A percentile compares a stretch with the other conserved stretches of the same genome.
phyloP scores from a whole-genome alignment of 306 rosid genomes.

The Pterocarpus santalinus region DNA sequence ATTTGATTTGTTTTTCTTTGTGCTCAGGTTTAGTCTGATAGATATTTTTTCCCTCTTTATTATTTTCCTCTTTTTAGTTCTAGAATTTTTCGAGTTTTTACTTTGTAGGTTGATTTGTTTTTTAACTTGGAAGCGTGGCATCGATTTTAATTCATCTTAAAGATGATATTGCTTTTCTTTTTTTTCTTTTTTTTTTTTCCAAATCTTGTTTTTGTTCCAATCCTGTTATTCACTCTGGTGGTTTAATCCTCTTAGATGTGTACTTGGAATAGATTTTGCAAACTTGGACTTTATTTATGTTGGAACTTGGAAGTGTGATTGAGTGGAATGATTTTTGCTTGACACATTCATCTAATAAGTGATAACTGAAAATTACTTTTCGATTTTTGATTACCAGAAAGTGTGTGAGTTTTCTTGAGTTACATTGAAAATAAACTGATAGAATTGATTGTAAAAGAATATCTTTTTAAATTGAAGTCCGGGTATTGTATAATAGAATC shows the following conservation, averaged over 20 bases:
- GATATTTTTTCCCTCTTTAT: neutral
- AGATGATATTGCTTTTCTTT: neutral
- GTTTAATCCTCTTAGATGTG: neutral
- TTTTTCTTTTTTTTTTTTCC: no score
- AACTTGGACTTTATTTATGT: neutral
- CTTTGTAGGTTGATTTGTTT: neutral
- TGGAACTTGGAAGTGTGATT: neutral
- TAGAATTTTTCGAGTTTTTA: constrained; percentile 3
- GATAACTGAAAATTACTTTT: neutral
- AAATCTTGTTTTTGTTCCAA: neutral
- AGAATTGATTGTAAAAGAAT: no score
- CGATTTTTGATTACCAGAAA: neutral
- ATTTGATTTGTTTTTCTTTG: neutral
- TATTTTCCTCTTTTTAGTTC: neutral
- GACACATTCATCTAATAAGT: neutral
- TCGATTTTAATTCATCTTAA: neutral
- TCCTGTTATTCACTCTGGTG: neutral
- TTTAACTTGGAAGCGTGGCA: neutral
- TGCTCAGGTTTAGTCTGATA: neutral
- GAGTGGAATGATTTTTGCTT: neutral
- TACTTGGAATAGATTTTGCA: neutral
- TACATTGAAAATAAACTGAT: no score
- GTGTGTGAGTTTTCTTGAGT: neutral
- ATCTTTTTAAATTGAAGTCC: neutral
- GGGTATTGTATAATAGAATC: neutral